Percentiles rank a stretch among this genome's conserved stretches.
Evolutionary conservation across 805 yeast species (phyloP).

Genomic region (Starmerella bacillaris): DNA sequence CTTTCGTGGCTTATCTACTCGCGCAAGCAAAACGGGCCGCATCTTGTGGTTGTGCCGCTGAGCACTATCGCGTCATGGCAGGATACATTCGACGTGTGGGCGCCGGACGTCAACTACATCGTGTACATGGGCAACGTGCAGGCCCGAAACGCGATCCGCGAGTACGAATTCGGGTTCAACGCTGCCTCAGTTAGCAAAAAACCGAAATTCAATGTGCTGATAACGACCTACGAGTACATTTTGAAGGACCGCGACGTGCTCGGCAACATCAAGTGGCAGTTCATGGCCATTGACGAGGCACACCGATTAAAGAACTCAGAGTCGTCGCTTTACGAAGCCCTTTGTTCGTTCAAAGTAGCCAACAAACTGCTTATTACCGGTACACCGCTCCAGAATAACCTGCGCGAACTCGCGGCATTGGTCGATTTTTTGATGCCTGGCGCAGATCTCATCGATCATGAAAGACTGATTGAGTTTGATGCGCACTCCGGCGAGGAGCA

Average conservation of each 20-base stretch:
- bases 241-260: conserved; percentile 70
- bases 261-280: conserved; percentile 83
- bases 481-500: conserved; percentile 37
- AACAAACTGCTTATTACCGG: conserved; percentile 88
- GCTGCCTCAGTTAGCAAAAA: conserved; percentile 39
- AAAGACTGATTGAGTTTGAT: conserved; percentile 66
- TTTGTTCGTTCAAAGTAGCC: conserved; percentile 60
- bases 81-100: conserved; percentile 94
- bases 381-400: conserved; percentile 91
- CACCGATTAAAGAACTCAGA: conserved; percentile 91
- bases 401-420: conserved; percentile 86
- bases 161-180: conserved; percentile 57
- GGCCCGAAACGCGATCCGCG: conserved; percentile 66
- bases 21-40: conserved; percentile 94
- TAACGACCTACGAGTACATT: conserved; percentile 93
- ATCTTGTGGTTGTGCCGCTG: conserved; percentile 84
- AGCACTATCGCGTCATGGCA: conserved; percentile 98
- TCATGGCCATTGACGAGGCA: conserved; percentile 95
- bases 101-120: conserved; percentile 86
- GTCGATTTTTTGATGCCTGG: conserved; percentile 96
- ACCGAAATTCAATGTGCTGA: conserved; percentile 74
- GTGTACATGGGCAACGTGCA: conserved; percentile 84
- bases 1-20: conserved; percentile 89
- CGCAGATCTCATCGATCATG: conserved; percentile 71
- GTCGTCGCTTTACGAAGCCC: conserved; percentile 76